Evolutionary conservation across 2,329 filamentous ascomycete genomes (phyloP), one percentile per base, ranked within the genome.

Genomic region (Tolypocladium tropicale): DNA sequence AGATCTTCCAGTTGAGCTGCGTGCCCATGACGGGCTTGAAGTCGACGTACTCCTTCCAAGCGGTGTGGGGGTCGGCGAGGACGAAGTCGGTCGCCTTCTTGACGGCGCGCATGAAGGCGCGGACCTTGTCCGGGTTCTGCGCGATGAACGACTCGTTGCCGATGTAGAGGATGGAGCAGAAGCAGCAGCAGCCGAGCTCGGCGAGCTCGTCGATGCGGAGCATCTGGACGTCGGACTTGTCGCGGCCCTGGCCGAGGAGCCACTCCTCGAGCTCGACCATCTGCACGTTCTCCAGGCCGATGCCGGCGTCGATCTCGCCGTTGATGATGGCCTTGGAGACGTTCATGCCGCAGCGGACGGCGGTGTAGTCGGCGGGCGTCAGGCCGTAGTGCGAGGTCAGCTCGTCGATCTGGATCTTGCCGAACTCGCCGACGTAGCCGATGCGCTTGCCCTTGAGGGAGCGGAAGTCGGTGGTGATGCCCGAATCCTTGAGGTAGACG

Each of bases 371-470:
- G 6, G 76, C 72, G 0, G 86, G 82, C 1, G 80, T 78, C 82
- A 90, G 89, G 67, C 85, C 86, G 68, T 90, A 90, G 78, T 90
- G 82, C 50, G 83, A 83, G 52, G 87, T 90, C 59, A 91, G 80
- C 68, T 91, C 88, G 68, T 91, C 88, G 62, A 91, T 90, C 74
- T 90, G 87, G 68, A 90, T 90, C 80, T 86, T 91, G 72, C 88
- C 88, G 60, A 90, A 90, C 68, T 90, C 88, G 64, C 87, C 87
- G 56, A 90, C 87, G 62, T 90, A 90, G 67, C 88, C 88, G 67
- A 90, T 90, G 28, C 80, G 82, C 74, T 89, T 90, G 62, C 86
- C 87, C 71, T 85, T 86, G 63, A 91, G 80, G 43, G 85, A 85
- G 67, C 78, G 80, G 74, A 91, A 90, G 74, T 90, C 86, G 51